phyloP scores from a whole-genome alignment of 1,139 yeast species.

The Blastobotrys illinoisensis region DNA sequence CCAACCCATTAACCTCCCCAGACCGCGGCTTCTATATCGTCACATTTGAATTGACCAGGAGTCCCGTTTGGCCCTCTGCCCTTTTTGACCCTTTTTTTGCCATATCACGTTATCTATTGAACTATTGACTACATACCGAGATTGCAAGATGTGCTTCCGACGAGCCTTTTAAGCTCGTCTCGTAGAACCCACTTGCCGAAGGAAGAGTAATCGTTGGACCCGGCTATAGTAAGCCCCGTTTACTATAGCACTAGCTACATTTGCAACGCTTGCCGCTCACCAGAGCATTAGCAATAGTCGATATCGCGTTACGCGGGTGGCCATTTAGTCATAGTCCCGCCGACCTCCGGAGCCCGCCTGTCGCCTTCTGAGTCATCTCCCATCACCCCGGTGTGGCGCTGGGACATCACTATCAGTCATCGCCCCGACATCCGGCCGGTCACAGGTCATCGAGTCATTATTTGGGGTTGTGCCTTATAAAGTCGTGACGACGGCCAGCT shows the following conservation, averaged over 20 bases:
- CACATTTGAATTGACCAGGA: not conserved
- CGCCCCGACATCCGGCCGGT: not conserved
- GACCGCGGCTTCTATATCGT: not conserved
- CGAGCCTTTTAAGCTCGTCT: not conserved
- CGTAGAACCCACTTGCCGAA: not conserved
- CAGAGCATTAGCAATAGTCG: not conserved
- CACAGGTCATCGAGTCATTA: not conserved
- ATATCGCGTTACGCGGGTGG: not conserved
- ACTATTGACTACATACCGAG: not conserved
- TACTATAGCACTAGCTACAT: too few species aligned
- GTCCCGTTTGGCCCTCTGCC: not conserved
- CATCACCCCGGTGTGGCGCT: not conserved
- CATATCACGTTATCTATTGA: not conserved
- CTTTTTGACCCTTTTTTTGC: not conserved
- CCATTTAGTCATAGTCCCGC: not conserved
- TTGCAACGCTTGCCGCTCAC: not conserved
- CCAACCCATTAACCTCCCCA: not conserved
- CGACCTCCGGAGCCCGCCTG: not conserved
- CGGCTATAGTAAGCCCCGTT: too few species aligned
- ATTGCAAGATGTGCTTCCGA: not conserved
- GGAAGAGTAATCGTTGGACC: not conserved
- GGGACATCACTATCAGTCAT: not conserved
- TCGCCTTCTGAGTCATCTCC: not conserved
- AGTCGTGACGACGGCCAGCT: not conserved
- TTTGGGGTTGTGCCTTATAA: not conserved